Base-by-base conservation (phyloP, 2,329 filamentous ascomycete genomes). In the Colletotrichum aenigma region DNA sequence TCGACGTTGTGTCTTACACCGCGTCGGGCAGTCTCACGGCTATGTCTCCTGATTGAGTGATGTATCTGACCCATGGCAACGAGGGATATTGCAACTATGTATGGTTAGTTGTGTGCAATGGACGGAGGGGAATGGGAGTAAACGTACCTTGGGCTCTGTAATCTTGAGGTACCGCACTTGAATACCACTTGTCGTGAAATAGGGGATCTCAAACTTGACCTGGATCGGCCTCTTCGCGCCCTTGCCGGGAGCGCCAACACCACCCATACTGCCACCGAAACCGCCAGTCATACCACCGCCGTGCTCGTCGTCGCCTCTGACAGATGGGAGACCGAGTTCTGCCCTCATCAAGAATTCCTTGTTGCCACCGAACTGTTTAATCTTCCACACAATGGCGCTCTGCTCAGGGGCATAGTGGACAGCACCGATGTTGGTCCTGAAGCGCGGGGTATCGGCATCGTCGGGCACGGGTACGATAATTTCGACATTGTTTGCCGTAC, bases 131-230 rank as follows among this genome's bases (percentile, higher is more conserved):
- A 16, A 26, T 3, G 36, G 12, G 21, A 60, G 85, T 91, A 28
- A 32, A 21, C 58, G 81, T 88, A 98, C 96, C 95, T 99, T 99
- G 62, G 97, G 97, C 87, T 99, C 97, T 78, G 98, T 98, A 82
- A 99, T 99, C 91, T 99, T 99, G 85, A 99, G 87, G 85, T 99
- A 99, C 82, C 97, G 92, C 81, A 99, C 97, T 86, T 99, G 97
- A 80, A 99, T 99, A 78, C 97, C 97, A 87, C 95, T 97, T 4
- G 97, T 99, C n/a, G 97, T 99, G 84, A 99, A 99, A 87, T 99
- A 99, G n/a, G 97, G 97, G 83, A 99, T 99, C 88, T 99, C 97
- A 84, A 99, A 99, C 88, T 99, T 99, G 88, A 99, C 97, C 85
- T 96, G 96, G 82, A 99, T 99, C 1, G 97, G 97, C 80, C 97